These are phyloP conservation scores for Immersiporthe knoxdaviesiana DNA, from an alignment of 2,329 filamentous ascomycete genomes.

Conservation along the genomic window DNA sequence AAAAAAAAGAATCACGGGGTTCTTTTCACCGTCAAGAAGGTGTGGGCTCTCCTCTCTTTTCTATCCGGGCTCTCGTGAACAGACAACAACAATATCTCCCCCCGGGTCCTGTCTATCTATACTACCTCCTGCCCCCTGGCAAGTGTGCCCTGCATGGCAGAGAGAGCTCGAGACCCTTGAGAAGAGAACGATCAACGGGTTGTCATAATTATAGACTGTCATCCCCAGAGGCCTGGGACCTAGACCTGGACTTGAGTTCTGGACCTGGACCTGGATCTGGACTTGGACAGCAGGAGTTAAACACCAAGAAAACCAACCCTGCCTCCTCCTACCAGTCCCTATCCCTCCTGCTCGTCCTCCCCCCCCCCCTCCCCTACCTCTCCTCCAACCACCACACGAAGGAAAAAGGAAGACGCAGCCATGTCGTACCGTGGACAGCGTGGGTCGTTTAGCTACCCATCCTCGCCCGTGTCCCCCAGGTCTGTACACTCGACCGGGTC, in stretches of 20 bases:
- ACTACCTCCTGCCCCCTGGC: background rate
- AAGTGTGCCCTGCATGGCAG: constrained; percentile 1
- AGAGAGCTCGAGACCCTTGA: background rate
- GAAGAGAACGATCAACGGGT: background rate
- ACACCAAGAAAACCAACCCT: background rate
- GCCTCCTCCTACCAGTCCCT: background rate
- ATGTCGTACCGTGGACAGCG: constrained; percentile 19
- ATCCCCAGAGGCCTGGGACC: background rate
- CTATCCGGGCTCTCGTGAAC: background rate
- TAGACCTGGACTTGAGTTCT: background rate
- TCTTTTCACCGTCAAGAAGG: constrained; percentile 6
- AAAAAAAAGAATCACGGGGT: background rate
- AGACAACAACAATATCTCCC: background rate
- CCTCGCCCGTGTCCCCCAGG: constrained; percentile 1
- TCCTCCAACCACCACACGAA: background rate
- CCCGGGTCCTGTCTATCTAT: background rate
- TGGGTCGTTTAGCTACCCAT: constrained; percentile 10
- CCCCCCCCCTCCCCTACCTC: background rate
- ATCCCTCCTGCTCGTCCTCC: no score
- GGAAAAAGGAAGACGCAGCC: background rate
- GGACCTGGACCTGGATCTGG: background rate
- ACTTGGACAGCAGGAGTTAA: background rate
- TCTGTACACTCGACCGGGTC: constrained; percentile 8
- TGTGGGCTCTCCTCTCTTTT: constrained; percentile 14
- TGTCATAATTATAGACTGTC: constrained; percentile 1